These are phyloP conservation scores for Tylopilus sp. DNA, from an alignment of 1,284 basidiomycete genomes.

Conservation along the genomic window DNA sequence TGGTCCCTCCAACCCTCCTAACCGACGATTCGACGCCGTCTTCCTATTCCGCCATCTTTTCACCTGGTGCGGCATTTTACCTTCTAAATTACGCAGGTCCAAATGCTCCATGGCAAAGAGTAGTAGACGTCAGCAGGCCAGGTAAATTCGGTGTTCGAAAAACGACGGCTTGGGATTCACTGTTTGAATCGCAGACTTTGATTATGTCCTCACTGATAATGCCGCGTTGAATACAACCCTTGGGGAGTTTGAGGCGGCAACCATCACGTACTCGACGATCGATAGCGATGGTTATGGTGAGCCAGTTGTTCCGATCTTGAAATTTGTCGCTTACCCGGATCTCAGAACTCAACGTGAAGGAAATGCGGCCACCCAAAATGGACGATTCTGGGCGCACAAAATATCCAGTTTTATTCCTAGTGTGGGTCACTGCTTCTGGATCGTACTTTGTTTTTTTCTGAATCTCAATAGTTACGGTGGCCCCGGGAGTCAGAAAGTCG, in stretches of 20 bases:
- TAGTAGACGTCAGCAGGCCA: conserved; percentile 61
- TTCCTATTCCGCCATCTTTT: conserved; percentile 72
- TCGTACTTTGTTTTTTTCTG: not conserved
- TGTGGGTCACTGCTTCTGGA: conserved; percentile 41
- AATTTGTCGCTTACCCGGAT: conserved; percentile 18
- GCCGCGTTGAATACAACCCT: conserved; percentile 66
- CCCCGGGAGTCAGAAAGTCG: conserved; percentile 78
- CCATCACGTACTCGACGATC: conserved; percentile 67
- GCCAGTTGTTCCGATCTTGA: conserved; percentile 23
- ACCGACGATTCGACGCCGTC: conserved; percentile 64
- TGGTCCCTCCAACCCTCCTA: conserved; percentile 49
- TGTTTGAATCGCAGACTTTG: conserved; percentile 43
- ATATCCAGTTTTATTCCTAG: conserved; percentile 88
- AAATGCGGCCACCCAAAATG: conserved; percentile 88
- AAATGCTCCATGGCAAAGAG: conserved; percentile 80
- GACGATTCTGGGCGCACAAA: conserved; percentile 89
- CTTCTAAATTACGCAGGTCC: conserved; percentile 80
- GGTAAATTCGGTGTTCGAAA: conserved; percentile 40
- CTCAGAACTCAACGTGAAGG: conserved; percentile 80
- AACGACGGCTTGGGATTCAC: conserved; percentile 4
- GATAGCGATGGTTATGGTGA: conserved; percentile 77
- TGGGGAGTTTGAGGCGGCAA: conserved; percentile 69
- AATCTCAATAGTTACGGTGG: conserved; percentile 74
- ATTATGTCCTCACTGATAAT: conserved; percentile 73
- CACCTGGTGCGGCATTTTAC: conserved; percentile 83